Conservation (phyloP, 768 basidiomycete species). For the Nevesoporus exiguus region DNA sequence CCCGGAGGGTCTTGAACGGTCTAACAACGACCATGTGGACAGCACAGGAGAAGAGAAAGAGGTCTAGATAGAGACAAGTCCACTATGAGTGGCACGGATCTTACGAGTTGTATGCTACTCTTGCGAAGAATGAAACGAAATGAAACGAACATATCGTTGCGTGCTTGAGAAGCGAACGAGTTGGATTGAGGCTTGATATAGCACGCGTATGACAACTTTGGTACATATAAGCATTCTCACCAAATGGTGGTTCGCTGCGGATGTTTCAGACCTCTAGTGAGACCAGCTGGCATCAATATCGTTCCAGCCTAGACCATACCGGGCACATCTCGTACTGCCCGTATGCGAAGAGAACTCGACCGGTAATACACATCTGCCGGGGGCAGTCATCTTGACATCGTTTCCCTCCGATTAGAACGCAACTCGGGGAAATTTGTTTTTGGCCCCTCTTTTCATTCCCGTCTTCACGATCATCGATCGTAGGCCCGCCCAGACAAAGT, state of each 20-base stretch:
- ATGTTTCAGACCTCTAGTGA: slow-evolving; percentile 8
- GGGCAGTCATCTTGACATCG: no score
- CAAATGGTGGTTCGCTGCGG: slow-evolving; percentile 4
- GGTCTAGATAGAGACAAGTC: slow-evolving; percentile 14
- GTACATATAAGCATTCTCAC: not conserved
- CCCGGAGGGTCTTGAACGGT: slow-evolving; percentile 26
- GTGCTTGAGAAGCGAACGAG: slow-evolving; percentile 4
- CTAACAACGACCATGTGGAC: slow-evolving; percentile 9
- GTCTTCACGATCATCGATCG: slow-evolving; percentile 1
- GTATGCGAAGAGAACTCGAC: slow-evolving; percentile 13
- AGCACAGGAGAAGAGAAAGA: slow-evolving; percentile 10
- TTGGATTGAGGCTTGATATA: not conserved
- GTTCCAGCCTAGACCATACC: slow-evolving; percentile 14
- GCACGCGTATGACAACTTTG: not conserved
- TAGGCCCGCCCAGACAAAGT: not conserved
- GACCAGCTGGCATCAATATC: not conserved
- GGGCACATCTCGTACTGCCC: slow-evolving; percentile 3
- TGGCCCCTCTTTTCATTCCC: slow-evolving; percentile 3
- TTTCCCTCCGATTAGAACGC: slow-evolving; percentile 3
- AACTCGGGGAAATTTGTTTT: not conserved
- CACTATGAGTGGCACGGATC: slow-evolving; percentile 18
- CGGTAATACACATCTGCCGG: not conserved
- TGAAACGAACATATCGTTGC: slow-evolving; percentile 32
- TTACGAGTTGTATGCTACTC: slow-evolving; percentile 22
- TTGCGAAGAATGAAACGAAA: slow-evolving; percentile 44